Evolutionary conservation across 2,329 filamentous ascomycete genomes (phyloP).

Genomic region (Colletotrichum sidae): DNA sequence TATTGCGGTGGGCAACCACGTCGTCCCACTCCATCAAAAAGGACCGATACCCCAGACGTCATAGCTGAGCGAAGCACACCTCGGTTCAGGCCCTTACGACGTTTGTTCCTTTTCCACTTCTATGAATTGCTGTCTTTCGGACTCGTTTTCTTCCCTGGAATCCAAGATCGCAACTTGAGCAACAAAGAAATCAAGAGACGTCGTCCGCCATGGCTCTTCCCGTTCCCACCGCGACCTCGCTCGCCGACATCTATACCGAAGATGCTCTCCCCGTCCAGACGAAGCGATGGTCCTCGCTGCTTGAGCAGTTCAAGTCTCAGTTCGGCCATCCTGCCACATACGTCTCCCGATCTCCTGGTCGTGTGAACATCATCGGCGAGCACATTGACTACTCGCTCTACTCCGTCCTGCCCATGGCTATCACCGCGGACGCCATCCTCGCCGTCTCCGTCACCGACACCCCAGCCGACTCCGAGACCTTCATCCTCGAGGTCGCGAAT

Average conservation of each 20-base stretch:
- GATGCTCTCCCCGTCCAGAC: slow-evolving; percentile 76
- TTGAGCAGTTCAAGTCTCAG: slow-evolving; percentile 75
- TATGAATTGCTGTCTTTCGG: not conserved
- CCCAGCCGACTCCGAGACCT: slow-evolving; percentile 63
- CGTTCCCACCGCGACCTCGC: slow-evolving; percentile 80
- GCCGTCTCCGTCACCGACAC: slow-evolving; percentile 74
- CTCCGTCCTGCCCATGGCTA: slow-evolving; percentile 94
- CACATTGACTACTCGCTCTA: slow-evolving; percentile 99
- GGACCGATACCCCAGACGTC: slow-evolving; percentile 27
- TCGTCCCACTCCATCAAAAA: slow-evolving; percentile 28
- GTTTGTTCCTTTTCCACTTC: not conserved
- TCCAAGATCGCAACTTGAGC: slow-evolving; percentile 29
- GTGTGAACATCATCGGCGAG: slow-evolving; percentile 98
- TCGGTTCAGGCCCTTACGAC: not conserved
- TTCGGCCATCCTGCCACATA: slow-evolving; percentile 82
- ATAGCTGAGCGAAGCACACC: slow-evolving; percentile 7
- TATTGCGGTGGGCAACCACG: slow-evolving; percentile 14
- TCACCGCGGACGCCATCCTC: slow-evolving; percentile 89
- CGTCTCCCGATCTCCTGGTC: slow-evolving; percentile 88
- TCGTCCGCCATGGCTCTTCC: slow-evolving; percentile 59
- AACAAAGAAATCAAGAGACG: slow-evolving; percentile 22
- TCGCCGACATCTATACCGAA: slow-evolving; percentile 86
- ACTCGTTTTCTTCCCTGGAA: not conserved
- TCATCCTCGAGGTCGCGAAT: slow-evolving; percentile 83
- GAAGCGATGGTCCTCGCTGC: slow-evolving; percentile 79